Percentiles rank a stretch among this genome's conserved stretches.
Evolutionary conservation across 148 eudicot species (phyloP).

Genomic region (Vaccinium corymbosum): DNA sequence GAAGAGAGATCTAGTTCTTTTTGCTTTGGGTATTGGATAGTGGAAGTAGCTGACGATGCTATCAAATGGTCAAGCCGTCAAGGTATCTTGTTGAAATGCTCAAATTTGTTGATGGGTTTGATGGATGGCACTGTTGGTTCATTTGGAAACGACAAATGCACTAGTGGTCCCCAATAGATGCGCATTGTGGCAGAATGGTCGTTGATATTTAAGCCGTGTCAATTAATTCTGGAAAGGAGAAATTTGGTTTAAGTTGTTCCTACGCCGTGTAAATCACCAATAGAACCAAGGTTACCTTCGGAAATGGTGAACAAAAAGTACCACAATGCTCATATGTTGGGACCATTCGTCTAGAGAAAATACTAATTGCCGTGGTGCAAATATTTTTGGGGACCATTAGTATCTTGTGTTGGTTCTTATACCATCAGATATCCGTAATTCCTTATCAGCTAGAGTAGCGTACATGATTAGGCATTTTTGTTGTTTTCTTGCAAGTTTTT

Average conservation of each 20-base stretch:
- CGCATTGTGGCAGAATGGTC: not conserved
- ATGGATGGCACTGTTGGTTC: not conserved
- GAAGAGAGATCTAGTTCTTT: not conserved
- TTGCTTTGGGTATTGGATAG: not conserved
- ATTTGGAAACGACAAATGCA: not conserved
- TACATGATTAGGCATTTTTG: not conserved
- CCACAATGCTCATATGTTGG: not conserved
- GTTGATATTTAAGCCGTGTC: not conserved
- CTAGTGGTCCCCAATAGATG: not conserved
- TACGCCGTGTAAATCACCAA: not conserved
- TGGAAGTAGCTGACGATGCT: not conserved
- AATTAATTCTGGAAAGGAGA: not conserved
- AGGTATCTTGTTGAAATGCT: not conserved
- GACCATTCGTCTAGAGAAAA: not conserved
- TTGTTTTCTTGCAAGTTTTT: not conserved
- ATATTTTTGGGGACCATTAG: not conserved
- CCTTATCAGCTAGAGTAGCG: not conserved
- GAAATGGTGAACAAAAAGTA: not conserved
- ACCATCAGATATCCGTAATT: not conserved
- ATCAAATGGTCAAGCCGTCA: not conserved
- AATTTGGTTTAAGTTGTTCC: not conserved
- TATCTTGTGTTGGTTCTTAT: not conserved
- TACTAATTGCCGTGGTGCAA: not conserved
- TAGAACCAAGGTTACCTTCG: not conserved
- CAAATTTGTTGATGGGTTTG: conserved; percentile 1